Conservation (phyloP, 2,329 filamentous ascomycete species). For the Podosphaera aphanis region DNA sequence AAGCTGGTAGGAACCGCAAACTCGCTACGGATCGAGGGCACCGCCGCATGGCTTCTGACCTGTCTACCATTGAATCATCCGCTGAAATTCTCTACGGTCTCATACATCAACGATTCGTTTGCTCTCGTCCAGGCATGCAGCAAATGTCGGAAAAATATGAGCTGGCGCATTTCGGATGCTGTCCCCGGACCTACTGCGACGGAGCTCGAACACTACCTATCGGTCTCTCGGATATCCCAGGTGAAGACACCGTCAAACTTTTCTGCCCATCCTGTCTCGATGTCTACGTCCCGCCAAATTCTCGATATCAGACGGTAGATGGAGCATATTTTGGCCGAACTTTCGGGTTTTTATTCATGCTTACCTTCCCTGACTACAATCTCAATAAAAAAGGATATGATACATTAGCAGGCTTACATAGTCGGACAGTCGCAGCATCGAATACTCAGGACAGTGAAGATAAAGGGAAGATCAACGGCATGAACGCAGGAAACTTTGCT, state of each 20-base stretch:
- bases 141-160: constrained; percentile 99
- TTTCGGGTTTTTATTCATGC: constrained; percentile 89
- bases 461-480: constrained; percentile 50
- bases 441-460: constrained; percentile 20
- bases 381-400: constrained; percentile 48
- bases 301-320: constrained; percentile 88
- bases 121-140: constrained; percentile 83
- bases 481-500: constrained; percentile 66
- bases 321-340: constrained; percentile 96
- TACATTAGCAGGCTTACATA: constrained; percentile 21
- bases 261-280: constrained; percentile 95
- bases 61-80: constrained; percentile 87
- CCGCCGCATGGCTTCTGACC: constrained; percentile 69
- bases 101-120: constrained; percentile 97
- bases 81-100: constrained; percentile 96
- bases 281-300: constrained; percentile 93
- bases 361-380: constrained; percentile 93
- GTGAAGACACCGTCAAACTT: constrained; percentile 91
- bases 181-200: constrained; percentile 83
- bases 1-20: constrained; percentile 24
- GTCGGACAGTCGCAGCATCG: constrained; percentile 13
- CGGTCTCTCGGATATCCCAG: constrained; percentile 79
- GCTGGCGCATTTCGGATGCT: constrained; percentile 82
- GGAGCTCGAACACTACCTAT: constrained; percentile 79
- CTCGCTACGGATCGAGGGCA: constrained; percentile 45